A percentile compares a stretch with the other conserved stretches of the same genome.
These are phyloP conservation scores for Cladosporium colombiae DNA, from an alignment of 2,329 filamentous ascomycete genomes.

Conservation along the genomic window DNA sequence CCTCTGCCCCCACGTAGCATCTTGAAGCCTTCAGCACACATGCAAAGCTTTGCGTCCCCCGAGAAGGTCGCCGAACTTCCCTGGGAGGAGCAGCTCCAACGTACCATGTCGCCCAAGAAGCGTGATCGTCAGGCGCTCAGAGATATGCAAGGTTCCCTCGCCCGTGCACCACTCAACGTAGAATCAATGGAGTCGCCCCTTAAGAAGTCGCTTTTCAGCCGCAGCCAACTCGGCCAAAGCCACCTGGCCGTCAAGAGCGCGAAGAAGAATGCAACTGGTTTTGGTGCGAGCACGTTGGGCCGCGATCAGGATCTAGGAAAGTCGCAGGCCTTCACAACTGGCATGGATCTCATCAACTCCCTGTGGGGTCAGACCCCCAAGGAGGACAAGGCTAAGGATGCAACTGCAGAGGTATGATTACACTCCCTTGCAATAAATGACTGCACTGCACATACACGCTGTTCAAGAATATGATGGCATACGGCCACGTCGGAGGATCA, in stretches of 20 bases:
- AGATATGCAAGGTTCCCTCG: slow-evolving; percentile 63
- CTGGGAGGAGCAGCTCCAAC: slow-evolving; percentile 91
- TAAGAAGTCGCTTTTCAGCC: slow-evolving; percentile 88
- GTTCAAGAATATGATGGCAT: background rate
- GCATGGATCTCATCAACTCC: slow-evolving; percentile 95
- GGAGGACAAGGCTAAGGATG: slow-evolving; percentile 46
- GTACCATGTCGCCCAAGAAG: slow-evolving; percentile 91
- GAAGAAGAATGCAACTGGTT: slow-evolving; percentile 29
- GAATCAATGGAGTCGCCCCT: slow-evolving; percentile 48
- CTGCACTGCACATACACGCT: background rate
- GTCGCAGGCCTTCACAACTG: slow-evolving; percentile 72
- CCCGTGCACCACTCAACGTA: slow-evolving; percentile 49
- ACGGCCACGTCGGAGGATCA: slow-evolving; percentile 29
- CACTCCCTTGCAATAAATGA: slow-evolving; percentile 1
- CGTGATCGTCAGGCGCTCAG: slow-evolving; percentile 75
- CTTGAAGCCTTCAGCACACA: slow-evolving; percentile 43
- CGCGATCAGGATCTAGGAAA: slow-evolving; percentile 26
- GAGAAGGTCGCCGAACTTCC: slow-evolving; percentile 66
- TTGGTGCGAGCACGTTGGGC: slow-evolving; percentile 25
- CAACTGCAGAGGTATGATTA: slow-evolving; percentile 78
- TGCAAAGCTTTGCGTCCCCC: slow-evolving; percentile 50
- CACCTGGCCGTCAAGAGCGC: slow-evolving; percentile 37
- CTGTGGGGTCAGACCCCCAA: slow-evolving; percentile 74
- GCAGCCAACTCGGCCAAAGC: slow-evolving; percentile 47
- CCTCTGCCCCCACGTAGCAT: slow-evolving; percentile 59